Conservation (phyloP, 2,329 filamentous ascomycete species). For the Fusarium multiceps region DNA sequence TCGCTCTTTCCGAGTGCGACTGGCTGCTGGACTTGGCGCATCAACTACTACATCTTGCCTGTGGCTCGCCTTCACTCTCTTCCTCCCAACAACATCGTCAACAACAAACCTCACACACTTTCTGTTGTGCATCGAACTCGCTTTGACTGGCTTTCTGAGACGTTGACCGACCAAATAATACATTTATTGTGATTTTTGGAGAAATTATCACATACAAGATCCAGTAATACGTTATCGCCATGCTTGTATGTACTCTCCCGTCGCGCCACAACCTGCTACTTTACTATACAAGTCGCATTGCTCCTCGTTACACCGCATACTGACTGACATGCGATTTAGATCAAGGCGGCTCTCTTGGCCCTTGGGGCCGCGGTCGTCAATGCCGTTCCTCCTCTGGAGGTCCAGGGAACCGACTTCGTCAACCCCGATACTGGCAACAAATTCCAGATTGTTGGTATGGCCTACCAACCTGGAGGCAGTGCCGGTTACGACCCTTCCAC, state of each 20-base stretch:
- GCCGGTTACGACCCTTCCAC: constrained; percentile 67
- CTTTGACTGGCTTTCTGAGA: constrained; percentile 4
- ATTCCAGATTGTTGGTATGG: constrained; percentile 75
- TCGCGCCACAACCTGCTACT: background rate
- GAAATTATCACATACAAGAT: constrained; percentile 2
- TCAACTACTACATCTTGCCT: constrained; percentile 16
- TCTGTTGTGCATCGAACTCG: constrained; percentile 9
- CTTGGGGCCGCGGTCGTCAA: constrained; percentile 64
- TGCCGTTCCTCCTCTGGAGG: constrained; percentile 68
- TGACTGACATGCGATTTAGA: constrained; percentile 42
- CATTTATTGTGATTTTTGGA: constrained; percentile 24
- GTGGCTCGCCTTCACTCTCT: background rate
- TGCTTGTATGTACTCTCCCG: constrained; percentile 43
- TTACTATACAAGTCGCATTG: background rate
- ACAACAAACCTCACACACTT: constrained; percentile 9
- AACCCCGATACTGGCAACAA: constrained; percentile 67
- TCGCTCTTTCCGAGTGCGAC: constrained; percentile 38
- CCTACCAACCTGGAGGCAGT: constrained; percentile 76
- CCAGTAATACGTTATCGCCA: constrained; percentile 25
- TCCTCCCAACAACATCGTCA: constrained; percentile 2
- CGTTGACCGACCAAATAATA: constrained; percentile 3
- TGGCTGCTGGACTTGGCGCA: constrained; percentile 3
- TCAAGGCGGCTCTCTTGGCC: constrained; percentile 62
- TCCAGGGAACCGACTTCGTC: constrained; percentile 69
- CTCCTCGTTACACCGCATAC: constrained; percentile 1